Base-by-base conservation (phyloP, 2,329 filamentous ascomycete species). In the Xylogone sp. region DNA sequence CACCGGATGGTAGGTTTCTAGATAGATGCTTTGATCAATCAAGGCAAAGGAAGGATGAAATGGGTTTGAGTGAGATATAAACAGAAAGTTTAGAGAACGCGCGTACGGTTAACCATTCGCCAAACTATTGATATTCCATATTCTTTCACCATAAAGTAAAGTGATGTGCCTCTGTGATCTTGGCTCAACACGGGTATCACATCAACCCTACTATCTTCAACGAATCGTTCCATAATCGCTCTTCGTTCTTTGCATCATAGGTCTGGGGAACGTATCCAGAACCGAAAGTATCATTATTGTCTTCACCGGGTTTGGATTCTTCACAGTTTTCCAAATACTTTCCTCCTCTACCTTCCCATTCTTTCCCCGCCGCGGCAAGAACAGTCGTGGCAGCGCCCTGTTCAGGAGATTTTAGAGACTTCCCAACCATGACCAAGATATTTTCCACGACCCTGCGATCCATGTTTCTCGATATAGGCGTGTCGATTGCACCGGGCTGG, bases 311-410 rank as follows among this genome's bases (percentile, higher is more conserved):
- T 20, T 34, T 39, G 52, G 24, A 57, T 54, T 22, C 56, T 57
- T 65, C 59, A 56, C 71, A 73, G 52, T 78, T 62, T 16, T 65
- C 65, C 21, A 79, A 56, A 56, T 77, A 79, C 52, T 66, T 65
- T 1, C 75, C 75, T 0, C 77, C 78, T 52, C 69, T 72, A 1
- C 69, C 71, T 60, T 77, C 59, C 47, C 48, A 58, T 27, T 52
- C 54, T 46, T 49, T 52, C 6, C 53, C 55, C 20, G 58, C 47
- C 19, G 70, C 72, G 1, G 71, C 72, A 59, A 65, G 70, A 2
- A 75, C 68, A 2, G 60, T 67, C 20, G 73, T 75, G 4, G 73
- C 70, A 50, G 72, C 73, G 7, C 73, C 58, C 29, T 58, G 56
- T 22, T 53, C 55, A 7, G 34, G 6, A 29, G 75, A 73, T 55